Base-by-base conservation (phyloP, 176 grass and related monocot genomes). In the Carex parvula region DNA sequence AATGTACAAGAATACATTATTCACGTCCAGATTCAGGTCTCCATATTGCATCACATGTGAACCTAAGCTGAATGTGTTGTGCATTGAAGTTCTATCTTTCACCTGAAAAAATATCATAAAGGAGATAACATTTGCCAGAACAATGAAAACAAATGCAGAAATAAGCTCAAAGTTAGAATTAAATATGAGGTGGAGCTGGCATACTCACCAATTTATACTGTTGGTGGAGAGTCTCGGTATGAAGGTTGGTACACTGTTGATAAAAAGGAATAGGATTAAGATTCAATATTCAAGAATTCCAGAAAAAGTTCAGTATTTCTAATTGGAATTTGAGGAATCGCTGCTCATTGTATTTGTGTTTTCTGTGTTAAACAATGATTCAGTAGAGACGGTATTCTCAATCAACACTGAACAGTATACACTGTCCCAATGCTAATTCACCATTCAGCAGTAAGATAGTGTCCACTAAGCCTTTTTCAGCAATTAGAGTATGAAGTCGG, bases 31-130 rank as follows among this genome's bases (percentile, higher is more conserved):
- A 50, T 92, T 79, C 32, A 93, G 18, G 55, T 91, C 84, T 52
- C 96, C 96, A 16, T 99, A 99, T 85, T 99, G 91, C 93, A 99
- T 99, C 60, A 99, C 96, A 86, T 99, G 96, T 42, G 96, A 99
- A 87, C 96, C 96, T 60, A 50, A 85, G 54, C 0, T 60, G 81
- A 76, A 95, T 52, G 91, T 89, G 75, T 88, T 63, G 41, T 93
- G 41, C 58, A 85, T 60, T 8, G 93, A 79, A 29, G 96, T 89
- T 81, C 96, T 93, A 12, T 86, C 76, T 77, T 93, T 99, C 59
- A 99, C 96, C 96, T 99, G 64, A 41, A 78, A 73, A 90, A 70
- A 69, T 64, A 80, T 80, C 6, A 67, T n/a, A 64, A 53, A 68
- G 41, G 21, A 68, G 2, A 46, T 30, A 54, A n/a, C 63, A 83